These are phyloP conservation scores for Aspergillus udagawae DNA, from an alignment of 2,329 filamentous ascomycete genomes.

Conservation along the genomic window DNA sequence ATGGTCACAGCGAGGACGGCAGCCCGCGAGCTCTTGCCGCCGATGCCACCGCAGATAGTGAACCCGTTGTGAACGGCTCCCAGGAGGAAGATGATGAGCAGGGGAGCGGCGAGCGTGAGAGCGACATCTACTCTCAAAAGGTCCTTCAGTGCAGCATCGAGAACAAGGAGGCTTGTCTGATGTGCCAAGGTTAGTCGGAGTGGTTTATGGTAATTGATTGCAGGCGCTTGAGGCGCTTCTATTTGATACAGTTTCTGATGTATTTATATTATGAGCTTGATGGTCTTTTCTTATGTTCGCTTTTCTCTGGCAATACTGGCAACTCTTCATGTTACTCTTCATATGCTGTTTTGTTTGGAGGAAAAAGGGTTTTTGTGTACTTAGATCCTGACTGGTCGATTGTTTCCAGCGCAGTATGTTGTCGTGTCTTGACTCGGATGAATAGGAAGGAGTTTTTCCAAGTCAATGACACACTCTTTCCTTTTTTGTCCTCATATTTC, in stretches of 20 bases:
- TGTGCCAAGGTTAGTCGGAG: slow-evolving; percentile 81
- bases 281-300: slow-evolving; percentile 17
- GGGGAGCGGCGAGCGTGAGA: slow-evolving; percentile 70
- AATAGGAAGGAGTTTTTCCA: neutral
- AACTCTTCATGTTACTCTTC: neutral
- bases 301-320: slow-evolving; percentile 7
- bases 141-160: slow-evolving; percentile 94
- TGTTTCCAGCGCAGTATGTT: neutral
- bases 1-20: slow-evolving; percentile 47
- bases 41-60: slow-evolving; percentile 58
- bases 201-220: neutral
- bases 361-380: neutral
- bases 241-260: slow-evolving; percentile 17
- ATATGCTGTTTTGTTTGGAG: neutral
- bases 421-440: neutral
- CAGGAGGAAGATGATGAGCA: slow-evolving; percentile 65
- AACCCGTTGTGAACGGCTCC: slow-evolving; percentile 10
- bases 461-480: neutral
- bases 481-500: neutral
- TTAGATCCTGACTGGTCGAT: neutral
- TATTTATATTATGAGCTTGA: slow-evolving; percentile 34
- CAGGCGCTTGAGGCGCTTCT: neutral
- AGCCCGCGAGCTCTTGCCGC: slow-evolving; percentile 52
- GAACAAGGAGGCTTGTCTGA: slow-evolving; percentile 88
- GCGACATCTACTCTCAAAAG: slow-evolving; percentile 92